phyloP scores from a whole-genome alignment of 2,329 filamentous ascomycete species.

The Venturia effusa region DNA sequence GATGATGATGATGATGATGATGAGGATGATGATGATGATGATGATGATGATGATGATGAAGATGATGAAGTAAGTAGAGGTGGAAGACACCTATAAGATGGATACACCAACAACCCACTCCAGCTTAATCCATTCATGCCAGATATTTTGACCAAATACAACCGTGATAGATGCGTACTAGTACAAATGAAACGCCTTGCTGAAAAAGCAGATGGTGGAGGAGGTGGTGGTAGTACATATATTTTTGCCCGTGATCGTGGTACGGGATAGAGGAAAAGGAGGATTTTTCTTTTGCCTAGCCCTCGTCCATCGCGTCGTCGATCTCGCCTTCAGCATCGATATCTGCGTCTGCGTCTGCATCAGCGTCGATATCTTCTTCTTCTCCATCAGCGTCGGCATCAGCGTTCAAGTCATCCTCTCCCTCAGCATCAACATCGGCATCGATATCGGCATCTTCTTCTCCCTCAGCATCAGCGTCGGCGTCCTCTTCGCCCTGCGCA shows the following conservation, averaged over 20 bases:
- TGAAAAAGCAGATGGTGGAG: too few relatives aligned
- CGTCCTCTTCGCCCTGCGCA: not conserved
- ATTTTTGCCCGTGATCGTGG: not conserved
- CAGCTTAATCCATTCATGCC: not conserved
- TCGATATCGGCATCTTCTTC: conserved; percentile 21
- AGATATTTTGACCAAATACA: not conserved
- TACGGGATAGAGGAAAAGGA: not conserved
- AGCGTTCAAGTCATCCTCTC: conserved; percentile 18
- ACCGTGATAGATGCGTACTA: not conserved
- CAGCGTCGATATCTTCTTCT: conserved; percentile 18
- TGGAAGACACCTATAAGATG: too few relatives aligned
- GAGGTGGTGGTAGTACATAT: not conserved
- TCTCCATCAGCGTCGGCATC: conserved; percentile 14
- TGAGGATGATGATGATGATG: too few relatives aligned
- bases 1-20: too few relatives aligned
- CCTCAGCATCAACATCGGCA: conserved; percentile 14
- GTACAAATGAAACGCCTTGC: not conserved
- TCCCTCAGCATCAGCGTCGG: conserved; percentile 16
- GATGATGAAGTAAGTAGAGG: too few relatives aligned
- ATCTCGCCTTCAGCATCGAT: conserved; percentile 20
- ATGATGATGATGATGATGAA: too few relatives aligned
- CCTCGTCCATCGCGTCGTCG: conserved; percentile 18
- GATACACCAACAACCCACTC: not conserved
- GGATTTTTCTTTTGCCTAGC: too few relatives aligned
- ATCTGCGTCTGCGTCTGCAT: too few relatives aligned